A percentile compares a stretch with the other conserved stretches of the same genome.
phyloP scores from a whole-genome alignment of 2,329 filamentous ascomycete genomes.

The Clarireedia homoeocarpa region DNA sequence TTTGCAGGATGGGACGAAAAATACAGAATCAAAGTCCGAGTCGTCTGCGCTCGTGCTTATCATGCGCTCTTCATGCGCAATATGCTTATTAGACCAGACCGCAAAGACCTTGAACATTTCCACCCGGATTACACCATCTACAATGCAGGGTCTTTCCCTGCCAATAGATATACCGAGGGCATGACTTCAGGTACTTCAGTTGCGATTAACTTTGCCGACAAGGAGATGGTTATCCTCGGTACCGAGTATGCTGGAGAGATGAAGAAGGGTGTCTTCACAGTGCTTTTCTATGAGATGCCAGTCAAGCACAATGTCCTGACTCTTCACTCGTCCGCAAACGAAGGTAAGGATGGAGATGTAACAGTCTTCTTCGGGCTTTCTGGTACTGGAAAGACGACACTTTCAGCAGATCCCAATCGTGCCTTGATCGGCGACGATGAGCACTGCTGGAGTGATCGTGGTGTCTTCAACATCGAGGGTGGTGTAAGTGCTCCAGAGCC shows the following conservation, averaged over 20 bases:
- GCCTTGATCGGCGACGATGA: conserved; percentile 96
- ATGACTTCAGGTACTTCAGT: conserved; percentile 99
- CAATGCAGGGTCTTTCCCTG: conserved; percentile 97
- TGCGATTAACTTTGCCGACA: conserved; percentile 97
- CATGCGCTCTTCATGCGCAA: conserved; percentile 99
- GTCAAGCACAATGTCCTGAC: conserved; percentile 99
- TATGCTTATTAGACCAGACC: conserved; percentile 94
- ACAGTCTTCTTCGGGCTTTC: conserved; percentile 99
- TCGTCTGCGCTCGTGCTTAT: conserved; percentile 97
- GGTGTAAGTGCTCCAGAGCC: conserved; percentile 40
- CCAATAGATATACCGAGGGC: conserved; percentile 94
- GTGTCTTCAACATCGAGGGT: conserved; percentile 99
- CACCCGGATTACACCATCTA: conserved; percentile 99
- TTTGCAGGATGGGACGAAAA: conserved; percentile 98
- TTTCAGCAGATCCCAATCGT: conserved; percentile 95
- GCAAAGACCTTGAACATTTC: conserved; percentile 92
- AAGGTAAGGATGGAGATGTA: conserved; percentile 89
- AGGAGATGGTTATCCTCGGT: conserved; percentile 99
- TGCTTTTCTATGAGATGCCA: conserved; percentile 99
- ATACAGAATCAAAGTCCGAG: conserved; percentile 94
- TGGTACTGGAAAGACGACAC: conserved; percentile 95
- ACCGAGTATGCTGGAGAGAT: conserved; percentile 97
- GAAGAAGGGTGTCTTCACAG: conserved; percentile 98
- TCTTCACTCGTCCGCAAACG: conserved; percentile 96
- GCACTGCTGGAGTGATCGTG: conserved; percentile 97